These are phyloP conservation scores for Trichosporon faecale DNA, from an alignment of 1,284 basidiomycete species.

Conservation along the genomic window DNA sequence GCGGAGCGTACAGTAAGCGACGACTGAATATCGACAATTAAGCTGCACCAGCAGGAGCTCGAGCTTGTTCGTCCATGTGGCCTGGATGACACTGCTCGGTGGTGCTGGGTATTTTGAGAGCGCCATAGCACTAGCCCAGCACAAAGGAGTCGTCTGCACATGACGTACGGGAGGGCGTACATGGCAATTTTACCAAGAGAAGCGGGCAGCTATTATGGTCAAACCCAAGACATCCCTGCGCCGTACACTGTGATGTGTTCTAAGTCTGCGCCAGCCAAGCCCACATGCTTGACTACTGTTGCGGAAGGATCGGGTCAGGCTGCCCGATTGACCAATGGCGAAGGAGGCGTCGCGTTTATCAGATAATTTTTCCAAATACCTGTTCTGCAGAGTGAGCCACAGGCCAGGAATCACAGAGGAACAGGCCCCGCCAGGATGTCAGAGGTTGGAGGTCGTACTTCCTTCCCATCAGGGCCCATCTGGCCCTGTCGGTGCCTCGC, in stretches of 20 bases:
- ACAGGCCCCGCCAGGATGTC: background rate
- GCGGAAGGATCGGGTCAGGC: background rate
- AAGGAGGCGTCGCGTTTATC: background rate
- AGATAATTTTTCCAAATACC: background rate
- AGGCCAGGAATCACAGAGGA: background rate
- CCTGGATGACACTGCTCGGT: too few relatives aligned
- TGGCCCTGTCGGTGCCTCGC: background rate
- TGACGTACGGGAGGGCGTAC: background rate
- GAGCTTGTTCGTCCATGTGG: background rate
- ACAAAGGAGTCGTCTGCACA: background rate
- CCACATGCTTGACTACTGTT: background rate
- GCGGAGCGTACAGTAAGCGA: background rate
- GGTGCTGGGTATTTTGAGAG: too few relatives aligned
- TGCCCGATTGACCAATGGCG: conserved; percentile 1
- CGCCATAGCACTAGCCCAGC: too few relatives aligned
- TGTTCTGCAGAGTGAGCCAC: background rate
- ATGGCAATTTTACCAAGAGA: background rate
- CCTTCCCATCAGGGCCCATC: background rate
- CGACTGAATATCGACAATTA: background rate
- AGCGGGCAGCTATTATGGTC: too few relatives aligned
- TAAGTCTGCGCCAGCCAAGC: background rate
- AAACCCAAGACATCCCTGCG: too few relatives aligned
- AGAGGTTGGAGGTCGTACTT: background rate
- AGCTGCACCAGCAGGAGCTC: background rate
- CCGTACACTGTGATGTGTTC: background rate